Evolutionary conservation across 306 rosid genomes (phyloP), one percentile per base, ranked within the genome.

Genomic region (Cicer pinnatifidum): DNA sequence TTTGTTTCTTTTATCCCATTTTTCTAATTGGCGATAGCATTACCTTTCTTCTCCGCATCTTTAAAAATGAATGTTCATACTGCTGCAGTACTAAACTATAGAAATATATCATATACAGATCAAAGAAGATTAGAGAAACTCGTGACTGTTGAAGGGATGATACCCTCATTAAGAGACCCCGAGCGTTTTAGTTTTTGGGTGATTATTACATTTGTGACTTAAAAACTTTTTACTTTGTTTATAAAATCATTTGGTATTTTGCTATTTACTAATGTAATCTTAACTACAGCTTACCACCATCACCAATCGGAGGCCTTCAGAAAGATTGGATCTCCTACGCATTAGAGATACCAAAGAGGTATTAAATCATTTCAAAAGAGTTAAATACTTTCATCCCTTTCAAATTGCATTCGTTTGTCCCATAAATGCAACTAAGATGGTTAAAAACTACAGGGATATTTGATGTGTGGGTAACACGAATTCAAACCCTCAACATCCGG

Each of bases 141-240:
- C 77, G 72, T 80, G 23, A 86, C 83, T 39, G 67, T 86, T 54
- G 99, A 94, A 86, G 88, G 73, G 3, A 89, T 90, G 97, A 94
- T 84, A 91, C 99, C 99, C 56, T 67, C 96, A 17, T 68, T 73
- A 1, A 87, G 58, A 74, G 95, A 94, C 78, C 97, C 97, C 7
- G 97, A 94, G 82, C 86, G 85, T 77, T 91, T 94, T 79, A 94
- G 99, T 81, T 94, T 94, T 61, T 94, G 99, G 99, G 99, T 94
- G 51, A 60, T 23, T 63, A 75, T 47, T 63, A 72, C 57, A 7
- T 59, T 11, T 57, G 17, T 60, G 48, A 62, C 56, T 39, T 66
- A 38, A 15, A 38, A 15, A 9, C 12, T 48, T 57, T 52, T 59
- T 73, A 9, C 28, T 40, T 56, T 51, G 39, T 71, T 12, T 3